Evolutionary conservation across 257 asterid species (phyloP), one percentile per base, ranked within the genome.

Genomic region (Thymus quinquecostatus): DNA sequence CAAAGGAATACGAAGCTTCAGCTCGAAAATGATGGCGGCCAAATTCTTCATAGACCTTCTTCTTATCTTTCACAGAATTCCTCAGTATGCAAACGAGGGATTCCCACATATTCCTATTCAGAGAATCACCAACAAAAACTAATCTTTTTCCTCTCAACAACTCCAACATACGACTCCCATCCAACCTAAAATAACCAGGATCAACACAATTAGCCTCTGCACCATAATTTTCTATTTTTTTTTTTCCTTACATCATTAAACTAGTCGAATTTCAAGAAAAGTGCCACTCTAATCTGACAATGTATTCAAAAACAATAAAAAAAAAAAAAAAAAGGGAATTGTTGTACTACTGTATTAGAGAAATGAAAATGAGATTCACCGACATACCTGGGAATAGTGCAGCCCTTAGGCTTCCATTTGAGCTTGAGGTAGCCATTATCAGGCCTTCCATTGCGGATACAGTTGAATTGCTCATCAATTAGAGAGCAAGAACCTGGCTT

Each of bases 341-440:
- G 48, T 43, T 43, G 1, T 6, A 43, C 8, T 43, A 6, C 48
- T 43, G 1, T 6, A 43, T 43, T 43, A 6, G 10, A 43, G 9
- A 9, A 43, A 43, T 43, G 3, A 36, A 5, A 36, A 36, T 36
- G 40, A 36, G 40, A 36, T 36, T 36, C 40, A 36, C 5, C 40
- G 40, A n/a, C 50, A 66, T 74, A 93, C 98, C 98, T 91, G n/a
- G 98, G 99, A 5, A 89, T 81, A 68, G 84, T 75, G 75, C 99
- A 94, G 27, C 82, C 93, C 59, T 85, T 85, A n/a, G 99, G 97
- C 85, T 94, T 89, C 99, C 99, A 94, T 74, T 80, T 89, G 11
- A 84, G 78, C 56, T 85, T 86, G 53, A 74, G 71, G 72, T 88
- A 89, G 74, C 79, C 85, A 76, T 64, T 80, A 66, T 94, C 99